Base-by-base conservation (phyloP, 768 basidiomycete species). In the Collybia nuda region DNA sequence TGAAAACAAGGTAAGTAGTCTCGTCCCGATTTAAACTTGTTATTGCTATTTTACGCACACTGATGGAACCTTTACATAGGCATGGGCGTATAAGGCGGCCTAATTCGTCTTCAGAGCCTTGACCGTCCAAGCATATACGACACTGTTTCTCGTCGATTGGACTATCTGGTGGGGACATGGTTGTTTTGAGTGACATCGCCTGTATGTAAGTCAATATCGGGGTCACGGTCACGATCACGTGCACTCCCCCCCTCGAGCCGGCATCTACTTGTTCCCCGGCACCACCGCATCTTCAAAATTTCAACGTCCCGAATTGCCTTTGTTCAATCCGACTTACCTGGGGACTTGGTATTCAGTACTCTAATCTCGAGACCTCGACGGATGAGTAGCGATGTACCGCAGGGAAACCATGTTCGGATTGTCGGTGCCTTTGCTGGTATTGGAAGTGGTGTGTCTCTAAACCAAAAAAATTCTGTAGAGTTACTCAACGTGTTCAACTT, bases 41-140 rank as follows among this genome's bases (percentile, higher is more conserved):
- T 7, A 7, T 26, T 36, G 18, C 36, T 21, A 43, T 22, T 47
- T 12, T 45, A 58, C 75, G 57, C 60, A 77, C 77, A 52, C 84
- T 86, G 52, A 93, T 89, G 18, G 86, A 85, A 38, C 92, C 92
- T 53, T 80, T 84, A 66, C 88, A 90, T 2, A 85, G 71, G 64
- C 89, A 90, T 5, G 93, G 93, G 24, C 85, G 82, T 56, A 95
- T 91, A 56, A 94, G 79, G 47, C 84, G 80, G 2, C 93, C 93
- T 36, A 87, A 70, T 21, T 79, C 75, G 0, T 56, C 62, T 55
- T 88, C 85, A 19, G 80, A 78, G 40, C 80, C 78, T 9, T 70
- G 66, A 3, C 88, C 85, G 35, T 88, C 86, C 22, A 92, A 74
- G 63, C 93, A 95, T 40, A 95, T 95, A 47, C 93, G 78, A 61